phyloP scores from a whole-genome alignment of 2,329 filamentous ascomycete species.

The Arthroderma uncinatum region DNA sequence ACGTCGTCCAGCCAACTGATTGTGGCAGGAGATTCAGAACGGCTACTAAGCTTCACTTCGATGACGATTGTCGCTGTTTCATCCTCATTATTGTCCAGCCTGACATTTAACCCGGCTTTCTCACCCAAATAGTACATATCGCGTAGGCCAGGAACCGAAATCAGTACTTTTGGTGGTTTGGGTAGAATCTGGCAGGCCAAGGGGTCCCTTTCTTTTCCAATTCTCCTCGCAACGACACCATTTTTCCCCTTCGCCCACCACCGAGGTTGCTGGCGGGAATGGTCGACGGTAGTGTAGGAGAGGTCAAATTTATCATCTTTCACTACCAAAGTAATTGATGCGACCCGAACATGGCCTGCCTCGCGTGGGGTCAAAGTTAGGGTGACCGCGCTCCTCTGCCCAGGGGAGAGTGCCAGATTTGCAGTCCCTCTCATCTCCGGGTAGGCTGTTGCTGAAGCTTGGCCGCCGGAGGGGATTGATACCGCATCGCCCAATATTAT shows the following conservation, averaged over 20 bases:
- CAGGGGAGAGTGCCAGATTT: constrained; percentile 56
- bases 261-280: constrained; percentile 24
- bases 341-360: constrained; percentile 61
- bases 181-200: constrained; percentile 62
- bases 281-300: constrained; percentile 48
- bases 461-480: constrained; percentile 23
- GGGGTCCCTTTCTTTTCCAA: constrained; percentile 39
- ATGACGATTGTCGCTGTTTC: constrained; percentile 62
- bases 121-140: constrained; percentile 82
- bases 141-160: constrained; percentile 51
- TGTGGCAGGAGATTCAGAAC: constrained; percentile 36
- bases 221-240: constrained; percentile 26
- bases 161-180: constrained; percentile 81
- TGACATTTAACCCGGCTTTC: constrained; percentile 54
- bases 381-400: constrained; percentile 58
- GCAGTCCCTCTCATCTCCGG: constrained; percentile 44
- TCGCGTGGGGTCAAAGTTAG: constrained; percentile 66
- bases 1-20: constrained; percentile 39
- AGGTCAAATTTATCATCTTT: constrained; percentile 56
- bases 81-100: constrained; percentile 72
- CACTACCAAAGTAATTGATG: constrained; percentile 53
- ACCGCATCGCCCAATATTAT: constrained; percentile 20
- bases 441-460: constrained; percentile 22
- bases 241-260: constrained; percentile 36
- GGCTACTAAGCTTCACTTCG: constrained; percentile 56